These are phyloP conservation scores for Spongospora subterranea DNA, from an alignment of 208 protist genomes.

Conservation along the genomic window DNA sequence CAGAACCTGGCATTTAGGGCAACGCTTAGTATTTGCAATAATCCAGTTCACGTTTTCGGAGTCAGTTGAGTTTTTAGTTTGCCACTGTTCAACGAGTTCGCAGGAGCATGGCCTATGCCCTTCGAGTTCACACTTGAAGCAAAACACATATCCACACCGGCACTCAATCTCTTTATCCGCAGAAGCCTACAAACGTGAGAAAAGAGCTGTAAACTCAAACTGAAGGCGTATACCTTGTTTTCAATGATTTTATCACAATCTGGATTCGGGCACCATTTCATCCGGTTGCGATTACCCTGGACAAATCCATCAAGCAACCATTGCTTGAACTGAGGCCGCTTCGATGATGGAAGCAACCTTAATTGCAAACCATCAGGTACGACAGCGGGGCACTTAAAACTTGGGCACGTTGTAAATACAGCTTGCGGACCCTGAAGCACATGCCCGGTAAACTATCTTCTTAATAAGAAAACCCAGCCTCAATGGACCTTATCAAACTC, in stretches of 20 bases:
- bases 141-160: constrained; percentile 52
- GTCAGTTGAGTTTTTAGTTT: constrained; percentile 67
- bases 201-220: background rate
- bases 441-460: background rate
- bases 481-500: constrained; percentile 55
- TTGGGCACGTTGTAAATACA: constrained; percentile 33
- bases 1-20: constrained; percentile 68
- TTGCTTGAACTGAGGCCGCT: constrained; percentile 35
- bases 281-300: constrained; percentile 29
- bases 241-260: constrained; percentile 69
- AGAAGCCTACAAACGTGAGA: background rate
- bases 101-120: constrained; percentile 34
- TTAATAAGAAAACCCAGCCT: background rate
- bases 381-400: constrained; percentile 9
- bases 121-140: constrained; percentile 42
- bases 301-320: constrained; percentile 39
- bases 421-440: constrained; percentile 19
- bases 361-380: background rate
- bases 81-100: constrained; percentile 57
- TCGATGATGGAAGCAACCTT: background rate
- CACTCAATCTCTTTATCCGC: constrained; percentile 35
- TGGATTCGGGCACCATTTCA: constrained; percentile 68
- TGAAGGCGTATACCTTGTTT: background rate
- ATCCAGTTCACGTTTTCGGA: constrained; percentile 66
- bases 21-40: constrained; percentile 67